Percentiles rank a stretch among this genome's conserved stretches.
Evolutionary conservation across 768 basidiomycete genomes (phyloP).

Genomic region (Suillus fuscotomentosus): DNA sequence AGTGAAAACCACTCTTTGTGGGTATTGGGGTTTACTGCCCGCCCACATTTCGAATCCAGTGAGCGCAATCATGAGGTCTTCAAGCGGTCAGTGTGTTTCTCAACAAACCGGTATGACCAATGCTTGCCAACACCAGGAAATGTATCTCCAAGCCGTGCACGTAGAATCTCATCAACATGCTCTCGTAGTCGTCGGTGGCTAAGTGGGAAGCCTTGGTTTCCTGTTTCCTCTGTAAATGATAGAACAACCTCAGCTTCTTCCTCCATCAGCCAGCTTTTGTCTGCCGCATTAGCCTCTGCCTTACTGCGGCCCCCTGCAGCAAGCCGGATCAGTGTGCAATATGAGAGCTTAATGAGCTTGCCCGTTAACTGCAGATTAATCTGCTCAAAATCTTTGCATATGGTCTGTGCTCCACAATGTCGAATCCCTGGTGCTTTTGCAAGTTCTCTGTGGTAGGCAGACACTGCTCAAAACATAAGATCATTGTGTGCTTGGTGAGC

Average conservation of each 20-base stretch:
- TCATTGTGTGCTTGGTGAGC: too few relatives aligned
- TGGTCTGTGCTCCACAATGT: background rate
- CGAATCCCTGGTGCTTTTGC: too few relatives aligned
- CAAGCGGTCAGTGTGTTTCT: constrained; percentile 28
- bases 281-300: constrained; percentile 22
- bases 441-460: too few relatives aligned
- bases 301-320: constrained; percentile 18
- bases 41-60: constrained; percentile 34
- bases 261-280: constrained; percentile 25
- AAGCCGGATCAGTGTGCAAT: constrained; percentile 16
- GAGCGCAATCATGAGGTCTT: constrained; percentile 26
- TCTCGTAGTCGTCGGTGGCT: constrained; percentile 32
- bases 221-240: constrained; percentile 25
- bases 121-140: constrained; percentile 32
- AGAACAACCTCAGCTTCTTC: constrained; percentile 27
- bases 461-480: too few relatives aligned
- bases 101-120: constrained; percentile 32
- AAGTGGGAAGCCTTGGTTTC: constrained; percentile 34
- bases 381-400: constrained; percentile 15
- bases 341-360: constrained; percentile 13
- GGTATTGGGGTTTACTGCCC: constrained; percentile 35
- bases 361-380: constrained; percentile 11
- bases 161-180: constrained; percentile 23
- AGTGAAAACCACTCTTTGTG: constrained; percentile 33
- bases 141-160: constrained; percentile 10